Evolutionary conservation across 164 flowering plant genomes (phyloP).

Genomic region (Taxillus chinensis): DNA sequence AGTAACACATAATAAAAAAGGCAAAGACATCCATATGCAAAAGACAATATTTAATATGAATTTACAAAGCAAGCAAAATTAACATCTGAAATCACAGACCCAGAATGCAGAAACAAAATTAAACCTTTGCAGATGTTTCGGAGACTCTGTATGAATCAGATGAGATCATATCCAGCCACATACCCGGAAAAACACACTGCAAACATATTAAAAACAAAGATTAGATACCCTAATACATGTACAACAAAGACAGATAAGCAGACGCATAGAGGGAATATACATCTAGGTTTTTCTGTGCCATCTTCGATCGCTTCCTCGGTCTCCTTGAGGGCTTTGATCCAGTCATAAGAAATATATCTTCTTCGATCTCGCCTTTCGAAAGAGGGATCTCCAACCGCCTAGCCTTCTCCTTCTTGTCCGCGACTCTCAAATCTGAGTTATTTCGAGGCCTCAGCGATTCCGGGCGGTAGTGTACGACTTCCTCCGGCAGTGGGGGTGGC

Average conservation of each 20-base stretch:
- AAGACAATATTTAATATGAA: no score
- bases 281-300: constrained; percentile 24
- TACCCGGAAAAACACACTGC: constrained; percentile 37
- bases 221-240: not conserved
- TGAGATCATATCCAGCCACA: constrained; percentile 28
- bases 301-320: constrained; percentile 24
- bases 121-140: constrained; percentile 32
- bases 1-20: no score
- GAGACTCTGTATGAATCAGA: constrained; percentile 27
- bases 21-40: no score
- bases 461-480: not conserved
- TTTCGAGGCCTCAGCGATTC: not conserved
- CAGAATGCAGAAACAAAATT: not conserved
- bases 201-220: constrained; percentile 2
- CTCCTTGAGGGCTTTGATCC: constrained; percentile 24
- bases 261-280: constrained; percentile 1
- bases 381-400: constrained; percentile 15
- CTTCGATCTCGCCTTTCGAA: constrained; percentile 20
- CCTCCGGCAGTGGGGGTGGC: no score
- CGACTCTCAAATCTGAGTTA: not conserved
- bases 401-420: constrained; percentile 7
- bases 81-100: not conserved
- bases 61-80: no score
- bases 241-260: not conserved
- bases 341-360: constrained; percentile 21